Base-by-base conservation (phyloP, 805 yeast species). In the Phaffomyces thermotolerans region DNA sequence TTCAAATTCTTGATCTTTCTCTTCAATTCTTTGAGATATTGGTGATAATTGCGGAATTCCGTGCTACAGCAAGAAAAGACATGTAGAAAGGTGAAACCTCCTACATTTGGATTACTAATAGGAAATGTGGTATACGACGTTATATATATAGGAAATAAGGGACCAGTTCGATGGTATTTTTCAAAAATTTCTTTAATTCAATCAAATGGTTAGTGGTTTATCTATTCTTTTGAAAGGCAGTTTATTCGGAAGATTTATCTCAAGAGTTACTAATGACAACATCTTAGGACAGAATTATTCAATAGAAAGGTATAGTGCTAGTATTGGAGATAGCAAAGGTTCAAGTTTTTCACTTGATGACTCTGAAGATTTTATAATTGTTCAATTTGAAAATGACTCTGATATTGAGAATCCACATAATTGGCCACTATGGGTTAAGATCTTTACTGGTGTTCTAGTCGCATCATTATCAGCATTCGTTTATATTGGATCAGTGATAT, bases 371-470 rank as follows among this genome's bases (percentile, higher is more conserved):
- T 17, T 33, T 4, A 37, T 37, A 8, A 23, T 23, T 22, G 44
- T 41, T 3, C 34, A 33, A 3, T 41, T 41, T 32, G 37, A 37
- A n/a, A 34, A 36, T 18, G 34, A 23, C 6, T 13, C 70, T 41
- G 84, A 78, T 52, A 74, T 78, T 1, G 78, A 73, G 45, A 61
- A 74, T 50, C 86, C 87, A 1, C 53, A 61, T 18, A 77, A 76
- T 53, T 80, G 86, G 86, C 65, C 79, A 0, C 24, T 54, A 0
- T 38, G 46, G 30, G 64, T 68, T 40, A 76, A 73, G 52, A 31
- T 57, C 3, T 39, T 72, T 25, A 63, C 73, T 34, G 56, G 70
- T 5, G 8, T 56, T 2, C 65, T 69, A 48, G 63, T 76, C 12
- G 63, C 73, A 48, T 47, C 75, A n/a, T 57, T 76, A 39, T 71